Evolutionary conservation across 345 rosid species (phyloP), one percentile per base, ranked within the genome.

Genomic region (Hibiscus mutabilis): DNA sequence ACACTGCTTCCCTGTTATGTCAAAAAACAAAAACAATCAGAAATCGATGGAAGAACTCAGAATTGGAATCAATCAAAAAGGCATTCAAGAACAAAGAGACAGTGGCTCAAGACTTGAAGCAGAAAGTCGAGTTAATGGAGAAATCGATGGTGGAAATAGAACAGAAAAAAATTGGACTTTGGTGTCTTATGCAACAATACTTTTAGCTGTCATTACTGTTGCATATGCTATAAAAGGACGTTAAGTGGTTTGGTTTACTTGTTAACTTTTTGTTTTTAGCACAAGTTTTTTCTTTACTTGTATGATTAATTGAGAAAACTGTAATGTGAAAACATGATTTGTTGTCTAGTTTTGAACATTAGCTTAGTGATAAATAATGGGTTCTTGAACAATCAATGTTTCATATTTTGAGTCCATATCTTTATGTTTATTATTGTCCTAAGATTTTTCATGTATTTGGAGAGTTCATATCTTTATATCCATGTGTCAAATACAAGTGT

Each of bases 121-220:
- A 53, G 72, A 85, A 83, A 81, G 80, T 83, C 11, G 87, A 76
- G 71, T 19, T 58, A n/a, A 75, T 91, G 83, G 75, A 82, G 76
- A 82, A 81, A 31, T 82, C 89, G 4, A 75, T 79, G 25, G 83
- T 71, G 37, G 79, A 82, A 76, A 91, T 87, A 3, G 74, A 83
- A 2, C 88, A 82, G 84, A 83, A 83, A 78, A 89, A 82, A 75
- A 76, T 15, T 86, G 91, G 92, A 83, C 91, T 31, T 3, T 81
- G 51, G 75, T 94, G 18, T 84, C 96, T 7, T 87, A 93, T 0
- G 87, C 88, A n/a, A 77, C 93, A 42, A 86, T 93, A 2, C 10
- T 94, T 72, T 57, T 88, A 29, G 89, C 91, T 53, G 97, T 92
- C 13, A 84, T 76, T 11, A 83, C 85, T 12, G 55, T 91, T 71